A percentile compares a stretch with the other conserved stretches of the same genome.
Evolutionary conservation across 78 protist genomes (phyloP).

Genomic region (Emiliania huxleyi): DNA sequence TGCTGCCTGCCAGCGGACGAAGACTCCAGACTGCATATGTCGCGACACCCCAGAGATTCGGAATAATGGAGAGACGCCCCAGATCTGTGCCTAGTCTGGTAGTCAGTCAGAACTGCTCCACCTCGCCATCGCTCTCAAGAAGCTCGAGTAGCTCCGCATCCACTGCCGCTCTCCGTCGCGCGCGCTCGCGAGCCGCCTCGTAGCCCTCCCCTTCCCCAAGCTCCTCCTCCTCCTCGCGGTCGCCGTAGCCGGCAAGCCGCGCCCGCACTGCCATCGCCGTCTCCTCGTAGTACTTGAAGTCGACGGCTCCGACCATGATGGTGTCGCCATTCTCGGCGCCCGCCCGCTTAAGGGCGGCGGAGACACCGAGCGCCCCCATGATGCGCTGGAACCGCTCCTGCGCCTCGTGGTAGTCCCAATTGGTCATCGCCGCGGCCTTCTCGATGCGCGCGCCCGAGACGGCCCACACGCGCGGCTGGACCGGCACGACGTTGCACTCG

Average conservation of each 20-base stretch:
- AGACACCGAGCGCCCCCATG: background rate
- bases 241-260: background rate
- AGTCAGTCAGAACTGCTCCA: too few relatives aligned
- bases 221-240: background rate
- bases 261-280: conserved; percentile 8
- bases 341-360: background rate
- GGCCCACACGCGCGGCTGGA: background rate
- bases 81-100: too few relatives aligned
- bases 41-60: too few relatives aligned
- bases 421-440: background rate
- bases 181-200: background rate
- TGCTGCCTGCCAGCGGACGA: too few relatives aligned
- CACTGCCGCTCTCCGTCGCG: background rate
- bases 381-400: conserved; percentile 30
- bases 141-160: background rate
- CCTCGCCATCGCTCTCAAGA: background rate
- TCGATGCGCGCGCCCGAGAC: background rate
- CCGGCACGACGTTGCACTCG: background rate
- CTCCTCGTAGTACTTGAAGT: conserved; percentile 2
- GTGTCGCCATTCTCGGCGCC: background rate
- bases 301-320: conserved; percentile 15
- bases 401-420: conserved; percentile 32
- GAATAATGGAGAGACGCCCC: too few relatives aligned
- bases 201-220: background rate
- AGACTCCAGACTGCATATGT: too few relatives aligned